Evolutionary conservation across 257 asterid species (phyloP), one percentile per base, ranked within the genome.

Genomic region (Verbascum thapsus): DNA sequence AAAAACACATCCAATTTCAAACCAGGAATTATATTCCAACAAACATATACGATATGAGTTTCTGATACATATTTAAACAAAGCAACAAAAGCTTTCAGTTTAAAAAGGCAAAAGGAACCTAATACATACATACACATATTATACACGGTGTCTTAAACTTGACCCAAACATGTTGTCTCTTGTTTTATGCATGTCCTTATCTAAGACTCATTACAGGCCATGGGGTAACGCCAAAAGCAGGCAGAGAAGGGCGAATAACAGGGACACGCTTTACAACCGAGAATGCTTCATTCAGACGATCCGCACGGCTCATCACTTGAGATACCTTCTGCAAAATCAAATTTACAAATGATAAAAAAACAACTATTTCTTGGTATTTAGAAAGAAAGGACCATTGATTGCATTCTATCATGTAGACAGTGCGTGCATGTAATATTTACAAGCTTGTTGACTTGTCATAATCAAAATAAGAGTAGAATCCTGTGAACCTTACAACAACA

Each of bases 211-310:
- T 70, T 8, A 67, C 81, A 41, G 95, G 85, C 97, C 95, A 92
- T 22, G 74, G 69, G 66, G 81, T 50, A 56, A 70, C 72, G 53
- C 96, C 92, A 40, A 75, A 74, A 0, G 84, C 83, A 34, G 92
- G 96, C 71, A 83, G 69, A 23, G 90, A 71, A 10, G 97, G 90
- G 41, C 96, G 88, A 54, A 90, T 80, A 66, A 85, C 83, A 0
- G 97, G 97, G 30, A 83, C 95, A 22, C 90, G 82, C 81, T 85
- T 94, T 81, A 90, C 97, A 22, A 84, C 80, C 2, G 96, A 85
- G 83, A 94, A 89, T 32, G 96, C 95, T 80, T 94, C 96, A 15
- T 90, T 90, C 52, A 90, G 83, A 71, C 95, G 96, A 68, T 90
- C 94, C 52, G 96, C 96, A 20, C 87, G 85, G 84, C 85, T 81